Conservation (phyloP, 805 yeast genomes). For the Zygotorulaspora florentina region DNA sequence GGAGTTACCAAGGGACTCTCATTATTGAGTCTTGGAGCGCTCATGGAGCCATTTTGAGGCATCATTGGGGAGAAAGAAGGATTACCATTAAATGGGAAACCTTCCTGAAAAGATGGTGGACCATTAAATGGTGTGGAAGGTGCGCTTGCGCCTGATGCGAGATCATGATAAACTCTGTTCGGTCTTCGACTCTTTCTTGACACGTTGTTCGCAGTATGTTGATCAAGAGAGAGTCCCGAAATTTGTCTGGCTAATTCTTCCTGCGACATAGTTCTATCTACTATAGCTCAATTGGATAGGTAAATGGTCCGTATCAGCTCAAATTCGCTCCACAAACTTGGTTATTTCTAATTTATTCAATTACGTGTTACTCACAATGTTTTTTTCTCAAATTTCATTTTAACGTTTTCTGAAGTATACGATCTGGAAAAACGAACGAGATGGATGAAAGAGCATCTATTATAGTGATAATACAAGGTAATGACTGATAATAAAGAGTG, state of each 20-base stretch:
- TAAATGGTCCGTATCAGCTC: background rate
- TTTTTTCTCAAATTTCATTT: background rate
- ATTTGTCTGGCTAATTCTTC: slow-evolving; percentile 18
- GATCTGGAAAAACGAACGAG: background rate
- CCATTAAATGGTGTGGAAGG: slow-evolving; percentile 12
- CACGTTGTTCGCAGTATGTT: slow-evolving; percentile 10
- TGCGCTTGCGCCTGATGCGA: slow-evolving; percentile 15
- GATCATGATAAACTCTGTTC: slow-evolving; percentile 29
- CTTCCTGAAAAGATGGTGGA: slow-evolving; percentile 9
- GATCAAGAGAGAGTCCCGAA: slow-evolving; percentile 24
- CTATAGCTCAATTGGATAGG: background rate
- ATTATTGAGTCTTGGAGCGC: slow-evolving; percentile 10
- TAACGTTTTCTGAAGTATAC: background rate
- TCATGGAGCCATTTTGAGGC: slow-evolving; percentile 10
- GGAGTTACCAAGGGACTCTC: slow-evolving; percentile 13
- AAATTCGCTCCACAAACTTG: background rate
- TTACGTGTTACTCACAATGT: slow-evolving; percentile 1
- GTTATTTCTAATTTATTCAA: background rate
- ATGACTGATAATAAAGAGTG: no score
- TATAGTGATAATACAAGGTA: background rate
- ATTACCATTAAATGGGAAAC: slow-evolving; percentile 7
- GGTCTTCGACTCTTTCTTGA: slow-evolving; percentile 31
- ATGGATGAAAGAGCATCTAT: background rate
- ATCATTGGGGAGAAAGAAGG: slow-evolving; percentile 14
- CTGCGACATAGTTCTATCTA: slow-evolving; percentile 8